Evolutionary conservation across 2,329 filamentous ascomycete genomes (phyloP).

Genomic region (Arthrinium puccinioides): DNA sequence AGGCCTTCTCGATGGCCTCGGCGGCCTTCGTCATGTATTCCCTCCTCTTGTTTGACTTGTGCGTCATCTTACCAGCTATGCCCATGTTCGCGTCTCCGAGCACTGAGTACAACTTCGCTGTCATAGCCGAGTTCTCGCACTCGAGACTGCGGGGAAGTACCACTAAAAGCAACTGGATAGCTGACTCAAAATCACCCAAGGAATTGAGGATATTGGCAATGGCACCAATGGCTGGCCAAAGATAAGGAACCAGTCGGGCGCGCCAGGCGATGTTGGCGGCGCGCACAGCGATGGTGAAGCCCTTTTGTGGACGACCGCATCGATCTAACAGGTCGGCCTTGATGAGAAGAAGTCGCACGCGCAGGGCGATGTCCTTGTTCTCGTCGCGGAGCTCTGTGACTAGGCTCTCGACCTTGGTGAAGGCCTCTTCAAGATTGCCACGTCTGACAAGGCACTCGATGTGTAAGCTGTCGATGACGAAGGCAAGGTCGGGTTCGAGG

Average conservation of each 20-base stretch:
- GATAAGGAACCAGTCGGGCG: constrained; percentile 56
- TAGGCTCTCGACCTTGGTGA: constrained; percentile 38
- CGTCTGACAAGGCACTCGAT: constrained; percentile 43
- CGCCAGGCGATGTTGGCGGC: constrained; percentile 69
- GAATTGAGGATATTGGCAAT: constrained; percentile 63
- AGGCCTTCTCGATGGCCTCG: constrained; percentile 55
- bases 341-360: constrained; percentile 62
- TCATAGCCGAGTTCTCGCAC: constrained; percentile 53
- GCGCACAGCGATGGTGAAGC: constrained; percentile 68
- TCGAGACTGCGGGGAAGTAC: constrained; percentile 73
- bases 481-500: constrained; percentile 44
- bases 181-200: constrained; percentile 63
- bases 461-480: constrained; percentile 43
- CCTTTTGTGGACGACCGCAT: constrained; percentile 63
- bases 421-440: constrained; percentile 39
- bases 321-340: constrained; percentile 66
- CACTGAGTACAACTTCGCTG: constrained; percentile 59
- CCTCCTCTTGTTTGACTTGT: constrained; percentile 36
- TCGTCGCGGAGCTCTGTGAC: constrained; percentile 34
- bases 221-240: constrained; percentile 67
- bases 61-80: constrained; percentile 50
- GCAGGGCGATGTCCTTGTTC: constrained; percentile 51
- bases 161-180: constrained; percentile 55
- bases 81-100: constrained; percentile 77
- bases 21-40: constrained; percentile 53